Percentiles rank a stretch among this genome's conserved stretches.
phyloP scores from a whole-genome alignment of 768 basidiomycete species.

The Mycena crocata region DNA sequence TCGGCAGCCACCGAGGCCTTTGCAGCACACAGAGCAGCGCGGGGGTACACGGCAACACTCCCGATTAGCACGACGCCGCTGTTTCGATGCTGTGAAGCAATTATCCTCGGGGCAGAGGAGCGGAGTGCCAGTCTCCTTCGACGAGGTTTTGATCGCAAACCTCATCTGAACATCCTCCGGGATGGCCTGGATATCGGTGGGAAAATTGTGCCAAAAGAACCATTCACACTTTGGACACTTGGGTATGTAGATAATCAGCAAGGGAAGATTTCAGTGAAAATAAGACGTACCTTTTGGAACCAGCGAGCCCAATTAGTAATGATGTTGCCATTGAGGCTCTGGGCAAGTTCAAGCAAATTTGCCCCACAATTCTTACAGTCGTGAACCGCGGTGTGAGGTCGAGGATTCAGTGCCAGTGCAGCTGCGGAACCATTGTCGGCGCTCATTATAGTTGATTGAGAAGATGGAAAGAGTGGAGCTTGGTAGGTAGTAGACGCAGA shows the following conservation, averaged over 20 bases:
- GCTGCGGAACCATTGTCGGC: neutral
- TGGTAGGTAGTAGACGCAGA: too few species aligned
- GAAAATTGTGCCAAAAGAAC: neutral
- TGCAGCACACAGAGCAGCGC: neutral
- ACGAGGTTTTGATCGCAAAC: neutral
- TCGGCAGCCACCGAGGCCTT: neutral
- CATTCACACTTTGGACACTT: neutral
- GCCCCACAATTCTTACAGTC: neutral
- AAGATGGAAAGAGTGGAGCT: neutral
- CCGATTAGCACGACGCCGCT: neutral
- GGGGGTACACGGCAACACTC: neutral
- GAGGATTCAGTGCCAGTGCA: neutral
- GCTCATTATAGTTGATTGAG: neutral
- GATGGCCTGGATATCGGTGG: neutral
- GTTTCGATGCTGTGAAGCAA: neutral
- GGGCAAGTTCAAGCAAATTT: neutral
- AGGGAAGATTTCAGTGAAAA: neutral
- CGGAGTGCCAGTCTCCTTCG: neutral
- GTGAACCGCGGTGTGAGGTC: neutral
- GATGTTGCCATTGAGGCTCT: neutral
- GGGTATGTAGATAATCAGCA: neutral
- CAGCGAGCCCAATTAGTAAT: neutral
- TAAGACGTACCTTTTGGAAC: neutral
- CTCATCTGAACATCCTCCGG: neutral
- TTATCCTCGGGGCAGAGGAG: neutral